phyloP scores from a whole-genome alignment of 2,329 filamentous ascomycete species.

The Beauveria varroae region DNA sequence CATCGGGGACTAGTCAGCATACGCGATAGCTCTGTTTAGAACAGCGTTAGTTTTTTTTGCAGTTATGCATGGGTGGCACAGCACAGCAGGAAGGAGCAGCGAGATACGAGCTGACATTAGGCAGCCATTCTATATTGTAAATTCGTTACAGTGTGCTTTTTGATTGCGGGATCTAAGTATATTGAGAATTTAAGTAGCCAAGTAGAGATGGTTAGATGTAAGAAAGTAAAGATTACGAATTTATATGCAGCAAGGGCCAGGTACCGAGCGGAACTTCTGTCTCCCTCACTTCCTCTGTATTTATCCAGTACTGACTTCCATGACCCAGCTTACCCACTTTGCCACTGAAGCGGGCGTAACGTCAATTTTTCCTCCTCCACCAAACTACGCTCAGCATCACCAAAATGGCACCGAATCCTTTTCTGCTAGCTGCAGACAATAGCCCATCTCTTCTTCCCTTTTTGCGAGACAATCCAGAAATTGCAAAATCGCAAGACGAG shows the following conservation, averaged over 20 bases:
- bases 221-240: too few species aligned
- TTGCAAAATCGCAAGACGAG: slow-evolving; percentile 75
- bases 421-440: slow-evolving; percentile 76
- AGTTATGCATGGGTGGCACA: neutral
- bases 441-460: slow-evolving; percentile 65
- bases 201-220: too few species aligned
- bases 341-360: neutral
- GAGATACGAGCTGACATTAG: neutral
- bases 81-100: neutral
- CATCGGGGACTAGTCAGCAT: neutral
- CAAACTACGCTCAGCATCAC: neutral
- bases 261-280: too few species aligned
- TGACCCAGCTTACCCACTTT: neutral
- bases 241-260: too few species aligned
- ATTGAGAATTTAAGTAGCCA: too few species aligned
- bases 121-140: neutral
- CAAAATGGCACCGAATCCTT: slow-evolving; percentile 52
- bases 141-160: neutral
- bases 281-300: too few species aligned
- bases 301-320: too few species aligned
- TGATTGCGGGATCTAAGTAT: too few species aligned
- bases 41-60: neutral
- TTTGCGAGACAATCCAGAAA: slow-evolving; percentile 63
- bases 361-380: neutral
- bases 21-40: too few species aligned